phyloP scores from a whole-genome alignment of 306 rosid species.

The Arachis hypogaea region DNA sequence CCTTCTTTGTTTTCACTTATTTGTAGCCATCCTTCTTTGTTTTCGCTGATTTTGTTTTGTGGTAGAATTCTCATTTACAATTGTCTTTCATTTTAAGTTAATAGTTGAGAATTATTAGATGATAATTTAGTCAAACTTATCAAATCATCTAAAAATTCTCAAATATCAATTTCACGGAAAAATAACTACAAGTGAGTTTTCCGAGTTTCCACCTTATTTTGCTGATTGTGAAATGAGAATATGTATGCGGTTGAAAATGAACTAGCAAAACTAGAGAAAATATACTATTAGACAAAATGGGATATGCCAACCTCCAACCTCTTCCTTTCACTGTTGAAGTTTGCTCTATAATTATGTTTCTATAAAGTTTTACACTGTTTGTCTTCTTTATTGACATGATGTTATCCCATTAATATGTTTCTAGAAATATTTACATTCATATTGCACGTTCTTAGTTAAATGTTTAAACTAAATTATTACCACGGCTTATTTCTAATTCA shows the following conservation, averaged over 20 bases:
- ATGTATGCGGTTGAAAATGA: background rate
- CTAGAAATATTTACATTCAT: background rate
- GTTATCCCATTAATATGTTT: background rate
- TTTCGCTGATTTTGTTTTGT: background rate
- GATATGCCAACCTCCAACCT: background rate
- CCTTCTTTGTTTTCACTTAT: background rate
- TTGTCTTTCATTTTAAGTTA: no score
- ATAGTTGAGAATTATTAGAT: no score
- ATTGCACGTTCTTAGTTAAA: background rate
- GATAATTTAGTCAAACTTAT: no score
- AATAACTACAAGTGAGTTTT: no score
- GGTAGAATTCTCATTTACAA: no score
- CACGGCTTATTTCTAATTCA: no score
- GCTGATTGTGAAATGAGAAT: conserved; percentile 2
- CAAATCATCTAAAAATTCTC: no score
- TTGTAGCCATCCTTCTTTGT: no score
- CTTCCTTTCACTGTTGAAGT: background rate
- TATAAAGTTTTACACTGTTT: background rate
- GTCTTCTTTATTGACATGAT: background rate
- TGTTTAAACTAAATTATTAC: background rate
- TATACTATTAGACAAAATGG: background rate
- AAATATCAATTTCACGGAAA: no score
- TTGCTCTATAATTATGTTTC: background rate
- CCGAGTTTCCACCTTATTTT: no score
- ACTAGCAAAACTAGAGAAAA: background rate